These are phyloP conservation scores for Boletus reticulatus DNA, from an alignment of 768 basidiomycete genomes.

Conservation along the genomic window DNA sequence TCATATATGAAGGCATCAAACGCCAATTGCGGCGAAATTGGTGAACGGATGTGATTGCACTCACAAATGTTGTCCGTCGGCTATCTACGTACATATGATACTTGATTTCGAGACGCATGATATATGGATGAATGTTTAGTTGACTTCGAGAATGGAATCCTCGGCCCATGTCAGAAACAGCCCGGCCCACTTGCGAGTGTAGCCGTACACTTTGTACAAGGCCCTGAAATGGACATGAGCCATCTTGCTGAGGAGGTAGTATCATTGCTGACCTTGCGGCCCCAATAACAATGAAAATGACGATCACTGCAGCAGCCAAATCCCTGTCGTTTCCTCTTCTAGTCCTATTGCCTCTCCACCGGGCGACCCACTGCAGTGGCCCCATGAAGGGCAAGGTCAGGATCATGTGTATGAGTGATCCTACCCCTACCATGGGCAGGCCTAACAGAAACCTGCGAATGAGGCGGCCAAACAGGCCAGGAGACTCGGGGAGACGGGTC, in stretches of 20 bases:
- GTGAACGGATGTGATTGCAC: slow-evolving; percentile 37
- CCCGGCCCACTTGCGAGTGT: slow-evolving; percentile 59
- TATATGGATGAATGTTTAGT: slow-evolving; percentile 32
- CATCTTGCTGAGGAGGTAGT: neutral
- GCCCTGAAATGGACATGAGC: slow-evolving; percentile 45
- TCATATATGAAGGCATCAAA: slow-evolving; percentile 66
- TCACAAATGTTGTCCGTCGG: neutral
- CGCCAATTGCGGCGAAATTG: slow-evolving; percentile 70
- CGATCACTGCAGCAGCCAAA: slow-evolving; percentile 62
- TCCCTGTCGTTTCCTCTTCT: slow-evolving; percentile 56
- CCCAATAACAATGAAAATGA: slow-evolving; percentile 59
- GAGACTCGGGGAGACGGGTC: slow-evolving; percentile 29
- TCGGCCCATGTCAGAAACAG: slow-evolving; percentile 68
- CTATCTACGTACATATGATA: slow-evolving; percentile 13
- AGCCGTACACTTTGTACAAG: slow-evolving; percentile 62
- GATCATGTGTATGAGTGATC: slow-evolving; percentile 72
- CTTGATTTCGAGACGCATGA: slow-evolving; percentile 7
- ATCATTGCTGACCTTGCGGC: slow-evolving; percentile 50
- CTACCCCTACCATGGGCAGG: slow-evolving; percentile 74
- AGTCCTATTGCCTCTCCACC: slow-evolving; percentile 57
- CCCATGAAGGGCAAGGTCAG: slow-evolving; percentile 60
- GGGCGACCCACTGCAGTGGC: slow-evolving; percentile 69
- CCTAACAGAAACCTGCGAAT: slow-evolving; percentile 74
- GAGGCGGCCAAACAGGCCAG: slow-evolving; percentile 52
- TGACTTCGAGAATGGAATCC: slow-evolving; percentile 78